These are phyloP conservation scores for Cystofilobasidium capitatum DNA, from an alignment of 768 basidiomycete species.

Conservation along the genomic window DNA sequence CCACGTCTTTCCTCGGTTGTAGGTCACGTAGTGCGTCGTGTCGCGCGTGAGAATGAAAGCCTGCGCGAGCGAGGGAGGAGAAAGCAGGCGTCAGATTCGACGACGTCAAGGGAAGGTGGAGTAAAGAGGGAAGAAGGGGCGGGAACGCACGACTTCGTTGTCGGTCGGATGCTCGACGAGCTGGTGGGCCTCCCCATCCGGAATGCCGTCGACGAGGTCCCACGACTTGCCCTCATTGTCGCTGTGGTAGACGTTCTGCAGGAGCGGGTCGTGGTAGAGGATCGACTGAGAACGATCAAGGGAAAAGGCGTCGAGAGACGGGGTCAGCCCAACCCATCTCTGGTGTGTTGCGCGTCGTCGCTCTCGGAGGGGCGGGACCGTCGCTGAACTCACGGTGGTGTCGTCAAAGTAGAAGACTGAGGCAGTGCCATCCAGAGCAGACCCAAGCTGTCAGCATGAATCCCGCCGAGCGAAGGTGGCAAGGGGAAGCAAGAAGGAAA, in stretches of 20 bases:
- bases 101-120: not conserved
- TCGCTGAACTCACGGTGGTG: conserved; percentile 52
- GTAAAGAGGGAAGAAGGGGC: not conserved
- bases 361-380: not conserved
- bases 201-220: conserved; percentile 47
- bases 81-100: not conserved
- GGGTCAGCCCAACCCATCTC: not conserved
- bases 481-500: no score
- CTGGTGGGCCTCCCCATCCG: conserved; percentile 54
- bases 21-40: conserved; percentile 75
- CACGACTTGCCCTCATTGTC: conserved; percentile 76
- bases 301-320: not conserved
- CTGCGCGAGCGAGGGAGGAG: conserved; percentile 41
- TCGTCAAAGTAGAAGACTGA: conserved; percentile 87
- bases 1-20: conserved; percentile 82
- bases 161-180: conserved; percentile 82
- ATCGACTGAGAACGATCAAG: conserved; percentile 45
- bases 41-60: conserved; percentile 73
- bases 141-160: conserved; percentile 54
- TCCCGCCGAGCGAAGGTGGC: no score
- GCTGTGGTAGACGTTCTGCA: conserved; percentile 65
- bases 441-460: not conserved
- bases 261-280: conserved; percentile 68
- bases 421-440: conserved; percentile 4
- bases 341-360: not conserved